phyloP scores from a whole-genome alignment of 345 rosid species.

The Salix viminalis region DNA sequence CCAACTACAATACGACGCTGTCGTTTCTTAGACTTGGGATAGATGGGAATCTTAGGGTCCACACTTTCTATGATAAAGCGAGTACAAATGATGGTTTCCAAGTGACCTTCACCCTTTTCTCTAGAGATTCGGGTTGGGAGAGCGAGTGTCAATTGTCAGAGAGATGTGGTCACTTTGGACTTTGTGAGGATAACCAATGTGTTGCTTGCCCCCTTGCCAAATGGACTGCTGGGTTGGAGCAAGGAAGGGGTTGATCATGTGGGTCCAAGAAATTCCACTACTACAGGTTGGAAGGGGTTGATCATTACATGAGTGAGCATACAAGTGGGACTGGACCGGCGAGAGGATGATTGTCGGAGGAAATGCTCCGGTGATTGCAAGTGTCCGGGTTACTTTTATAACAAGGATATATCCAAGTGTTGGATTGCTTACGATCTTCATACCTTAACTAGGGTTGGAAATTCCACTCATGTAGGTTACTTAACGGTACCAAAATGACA shows the following conservation, averaged over 20 bases:
- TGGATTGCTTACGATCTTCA: slow-evolving; percentile 59
- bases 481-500: slow-evolving; percentile 24
- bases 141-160: slow-evolving; percentile 29
- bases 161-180: slow-evolving; percentile 30
- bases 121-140: slow-evolving; percentile 15
- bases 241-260: slow-evolving; percentile 12
- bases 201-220: slow-evolving; percentile 24
- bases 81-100: slow-evolving; percentile 27
- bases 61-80: not conserved
- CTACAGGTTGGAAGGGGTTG: slow-evolving; percentile 43
- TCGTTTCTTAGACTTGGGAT: too few species aligned
- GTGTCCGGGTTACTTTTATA: slow-evolving; percentile 55
- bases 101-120: slow-evolving; percentile 34
- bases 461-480: slow-evolving; percentile 33
- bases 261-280: slow-evolving; percentile 23
- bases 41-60: not conserved
- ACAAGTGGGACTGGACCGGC: slow-evolving; percentile 32
- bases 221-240: slow-evolving; percentile 48
- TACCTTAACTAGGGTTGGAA: slow-evolving; percentile 34
- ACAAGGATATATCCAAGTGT: slow-evolving; percentile 37
- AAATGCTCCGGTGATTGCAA: slow-evolving; percentile 54
- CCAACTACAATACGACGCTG: too few species aligned
- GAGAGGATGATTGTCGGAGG: not conserved
- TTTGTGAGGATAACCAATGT: slow-evolving; percentile 28
- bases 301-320: slow-evolving; percentile 41